These are phyloP conservation scores for Neocatenulostroma microsporum DNA, from an alignment of 2,329 filamentous ascomycete species.

Conservation along the genomic window DNA sequence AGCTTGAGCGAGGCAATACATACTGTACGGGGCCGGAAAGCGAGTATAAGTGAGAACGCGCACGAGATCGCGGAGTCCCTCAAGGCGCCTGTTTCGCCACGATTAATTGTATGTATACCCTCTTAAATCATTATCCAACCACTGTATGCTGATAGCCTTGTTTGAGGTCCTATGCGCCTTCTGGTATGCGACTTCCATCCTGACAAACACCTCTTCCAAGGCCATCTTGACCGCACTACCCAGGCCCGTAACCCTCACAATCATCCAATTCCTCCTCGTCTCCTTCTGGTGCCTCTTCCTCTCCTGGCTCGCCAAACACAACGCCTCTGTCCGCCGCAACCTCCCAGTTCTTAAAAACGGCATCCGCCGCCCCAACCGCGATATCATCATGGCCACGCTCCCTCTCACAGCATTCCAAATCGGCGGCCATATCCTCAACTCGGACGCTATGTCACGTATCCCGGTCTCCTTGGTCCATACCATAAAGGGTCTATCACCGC, in stretches of 20 bases:
- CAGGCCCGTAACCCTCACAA: conserved; percentile 82
- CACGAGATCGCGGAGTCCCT: conserved; percentile 89
- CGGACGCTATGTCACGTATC: conserved; percentile 87
- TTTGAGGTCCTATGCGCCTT: conserved; percentile 71
- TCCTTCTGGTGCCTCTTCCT: conserved; percentile 77
- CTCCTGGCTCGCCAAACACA: conserved; percentile 64
- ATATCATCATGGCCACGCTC: conserved; percentile 80
- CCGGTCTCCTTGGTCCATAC: conserved; percentile 96
- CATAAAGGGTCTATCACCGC: conserved; percentile 91
- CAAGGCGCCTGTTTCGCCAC: conserved; percentile 80
- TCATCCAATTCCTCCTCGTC: conserved; percentile 90
- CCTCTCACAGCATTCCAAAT: conserved; percentile 90
- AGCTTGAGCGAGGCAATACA: conserved; percentile 83
- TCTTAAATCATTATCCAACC: too few relatives aligned
- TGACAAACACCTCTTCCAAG: conserved; percentile 97
- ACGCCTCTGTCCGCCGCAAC: conserved; percentile 60
- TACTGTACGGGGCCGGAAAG: conserved; percentile 70
- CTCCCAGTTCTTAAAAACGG: conserved; percentile 77
- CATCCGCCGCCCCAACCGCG: conserved; percentile 69
- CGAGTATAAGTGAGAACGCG: conserved; percentile 84
- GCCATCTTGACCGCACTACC: conserved; percentile 87
- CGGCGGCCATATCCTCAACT: conserved; percentile 85
- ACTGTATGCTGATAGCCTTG: conserved; percentile 21
- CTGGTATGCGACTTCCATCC: conserved; percentile 92
- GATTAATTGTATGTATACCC: conserved; percentile 66